phyloP scores from a whole-genome alignment of 2,329 filamentous ascomycete species.

The Penicillium frequentans region DNA sequence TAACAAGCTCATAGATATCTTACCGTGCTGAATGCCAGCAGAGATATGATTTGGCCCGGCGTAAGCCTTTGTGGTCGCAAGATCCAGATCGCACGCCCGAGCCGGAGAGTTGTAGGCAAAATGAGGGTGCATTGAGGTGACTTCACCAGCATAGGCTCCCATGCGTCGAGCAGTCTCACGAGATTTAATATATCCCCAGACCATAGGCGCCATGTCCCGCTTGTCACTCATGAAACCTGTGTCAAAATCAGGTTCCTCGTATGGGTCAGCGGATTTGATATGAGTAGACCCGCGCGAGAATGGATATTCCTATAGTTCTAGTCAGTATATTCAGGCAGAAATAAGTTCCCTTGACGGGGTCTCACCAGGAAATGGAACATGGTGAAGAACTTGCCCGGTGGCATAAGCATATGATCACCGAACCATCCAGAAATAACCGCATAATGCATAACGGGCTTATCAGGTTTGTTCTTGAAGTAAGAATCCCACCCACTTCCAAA shows the following conservation, averaged over 20 bases:
- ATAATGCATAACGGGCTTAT: slow-evolving; percentile 88
- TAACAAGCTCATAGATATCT: not conserved
- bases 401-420: slow-evolving; percentile 59
- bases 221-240: slow-evolving; percentile 84
- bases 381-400: slow-evolving; percentile 76
- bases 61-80: slow-evolving; percentile 73
- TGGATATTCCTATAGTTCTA: slow-evolving; percentile 58
- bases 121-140: slow-evolving; percentile 66
- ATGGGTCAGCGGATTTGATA: slow-evolving; percentile 70
- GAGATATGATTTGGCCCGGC: slow-evolving; percentile 71
- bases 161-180: slow-evolving; percentile 77
- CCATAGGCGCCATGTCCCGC: slow-evolving; percentile 80
- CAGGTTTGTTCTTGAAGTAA: slow-evolving; percentile 81
- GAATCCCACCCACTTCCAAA: slow-evolving; percentile 71
- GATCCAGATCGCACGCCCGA: slow-evolving; percentile 69
- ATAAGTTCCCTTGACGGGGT: not conserved
- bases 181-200: slow-evolving; percentile 82
- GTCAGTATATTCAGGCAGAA: not conserved
- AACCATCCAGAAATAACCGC: slow-evolving; percentile 67
- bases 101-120: slow-evolving; percentile 70
- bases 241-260: slow-evolving; percentile 75
- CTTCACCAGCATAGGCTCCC: slow-evolving; percentile 75
- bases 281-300: slow-evolving; percentile 72
- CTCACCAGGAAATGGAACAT: slow-evolving; percentile 74
- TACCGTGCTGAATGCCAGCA: slow-evolving; percentile 71